These are phyloP conservation scores for Tuber brumale DNA, from an alignment of 495 filamentous ascomycete species.

Conservation along the genomic window DNA sequence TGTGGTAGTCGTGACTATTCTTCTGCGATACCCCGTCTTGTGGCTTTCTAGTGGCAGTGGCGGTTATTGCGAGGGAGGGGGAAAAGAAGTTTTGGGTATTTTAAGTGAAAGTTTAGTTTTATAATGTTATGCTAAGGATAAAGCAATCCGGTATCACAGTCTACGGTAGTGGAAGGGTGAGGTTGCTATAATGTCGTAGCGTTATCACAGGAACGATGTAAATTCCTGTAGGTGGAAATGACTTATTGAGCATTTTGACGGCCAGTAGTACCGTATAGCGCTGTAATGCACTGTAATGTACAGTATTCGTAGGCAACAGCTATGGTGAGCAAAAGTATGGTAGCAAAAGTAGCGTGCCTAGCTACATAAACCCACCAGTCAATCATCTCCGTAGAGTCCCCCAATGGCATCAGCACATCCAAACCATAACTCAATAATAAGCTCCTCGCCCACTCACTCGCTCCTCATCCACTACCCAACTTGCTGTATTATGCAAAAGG, in stretches of 20 bases:
- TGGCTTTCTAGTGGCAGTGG: neutral
- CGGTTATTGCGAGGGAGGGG: neutral
- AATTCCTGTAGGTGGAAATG: neutral
- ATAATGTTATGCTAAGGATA: neutral
- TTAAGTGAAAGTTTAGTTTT: neutral
- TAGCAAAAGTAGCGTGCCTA: neutral
- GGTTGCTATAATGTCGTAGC: constrained; percentile 24
- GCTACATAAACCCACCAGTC: neutral
- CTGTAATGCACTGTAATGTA: too few species aligned
- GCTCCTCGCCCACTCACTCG: neutral
- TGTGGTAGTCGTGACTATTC: too few species aligned
- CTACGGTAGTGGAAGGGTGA: neutral
- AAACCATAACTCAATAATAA: neutral
- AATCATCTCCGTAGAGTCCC: neutral
- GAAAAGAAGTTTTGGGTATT: neutral
- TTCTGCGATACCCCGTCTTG: too few species aligned
- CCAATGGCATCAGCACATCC: neutral
- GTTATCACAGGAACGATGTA: neutral
- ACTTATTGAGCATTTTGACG: neutral
- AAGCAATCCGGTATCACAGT: neutral
- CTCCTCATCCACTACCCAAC: neutral
- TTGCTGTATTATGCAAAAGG: neutral
- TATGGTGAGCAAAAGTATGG: neutral
- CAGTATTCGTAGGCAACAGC: too few species aligned
- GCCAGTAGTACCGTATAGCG: too few species aligned